Conservation (phyloP, 768 basidiomycete genomes). For the Boletus rex-veris region DNA sequence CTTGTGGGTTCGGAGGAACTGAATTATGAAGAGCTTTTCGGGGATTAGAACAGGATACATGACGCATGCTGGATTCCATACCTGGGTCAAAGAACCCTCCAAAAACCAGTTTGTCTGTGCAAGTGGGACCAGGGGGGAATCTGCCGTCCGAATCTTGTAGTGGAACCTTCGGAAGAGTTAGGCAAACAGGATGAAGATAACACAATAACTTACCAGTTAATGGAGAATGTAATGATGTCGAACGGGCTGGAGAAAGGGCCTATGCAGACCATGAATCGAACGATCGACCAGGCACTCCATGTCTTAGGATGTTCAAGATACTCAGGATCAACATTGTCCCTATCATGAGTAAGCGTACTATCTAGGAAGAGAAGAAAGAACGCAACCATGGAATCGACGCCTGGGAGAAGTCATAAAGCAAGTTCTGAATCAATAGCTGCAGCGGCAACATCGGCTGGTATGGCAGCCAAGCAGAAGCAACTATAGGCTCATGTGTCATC, state of each 20-base stretch:
- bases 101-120: conserved; percentile 38
- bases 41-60: neutral
- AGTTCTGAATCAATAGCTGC: conserved; percentile 32
- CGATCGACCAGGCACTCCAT: conserved; percentile 34
- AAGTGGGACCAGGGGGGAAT: conserved; percentile 29
- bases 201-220: conserved; percentile 29
- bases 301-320: conserved; percentile 31
- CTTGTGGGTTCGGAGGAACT: conserved; percentile 31
- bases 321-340: conserved; percentile 39
- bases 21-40: conserved; percentile 31
- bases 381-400: conserved; percentile 34
- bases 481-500: conserved; percentile 9
- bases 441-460: conserved; percentile 37
- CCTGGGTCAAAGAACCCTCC: conserved; percentile 36
- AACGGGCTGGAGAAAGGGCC: conserved; percentile 38
- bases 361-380: neutral
- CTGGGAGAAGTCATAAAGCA: conserved; percentile 37
- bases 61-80: conserved; percentile 3
- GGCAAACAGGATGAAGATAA: neutral
- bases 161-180: conserved; percentile 24
- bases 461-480: conserved; percentile 37
- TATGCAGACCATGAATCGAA: conserved; percentile 35
- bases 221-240: conserved; percentile 29
- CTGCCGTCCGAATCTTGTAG: conserved; percentile 25
- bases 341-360: conserved; percentile 10